Base-by-base conservation (phyloP, 805 yeast species). In the Wickerhamiella galacta region DNA sequence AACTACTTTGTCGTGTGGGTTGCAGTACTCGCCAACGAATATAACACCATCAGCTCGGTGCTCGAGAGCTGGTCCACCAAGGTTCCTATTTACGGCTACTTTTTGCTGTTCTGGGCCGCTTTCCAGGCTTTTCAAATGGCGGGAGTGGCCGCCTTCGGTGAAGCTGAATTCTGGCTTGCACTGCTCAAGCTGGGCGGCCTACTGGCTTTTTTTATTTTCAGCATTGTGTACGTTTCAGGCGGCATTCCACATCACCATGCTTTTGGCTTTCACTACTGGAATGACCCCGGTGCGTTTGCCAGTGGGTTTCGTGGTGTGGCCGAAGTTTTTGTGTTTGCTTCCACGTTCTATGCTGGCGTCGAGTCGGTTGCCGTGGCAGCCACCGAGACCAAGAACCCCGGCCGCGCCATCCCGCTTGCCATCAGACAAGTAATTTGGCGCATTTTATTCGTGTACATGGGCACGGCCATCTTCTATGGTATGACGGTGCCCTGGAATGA, bases 281-380 rank as follows among this genome's bases (percentile, higher is more conserved):
- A 61, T 40, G 51, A 60, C 35, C 70, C 74, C 10, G 75, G 72
- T 56, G 47, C 60, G 0, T 56, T 52, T 34, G 51, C 57, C 3
- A 38, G 50, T 19, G 62, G 62, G 9, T 49, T 68, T 62, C 40
- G 74, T 66, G 41, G 72, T 53, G 51, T 53, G 16, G 50, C 50
- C 11, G 33, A 37, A 14, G 66, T 68, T 3, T 72, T 70, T 44
- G 72, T 69, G 3, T 70, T 63, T 48, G 71, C 74, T 21, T 67
- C 73, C 17, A 68, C 73, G 2, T 70, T 70, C 40, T 70, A 69
- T 40, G 61, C 72, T 3, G 78, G 78, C 11, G 61, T 66, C 3
- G 78, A 71, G 45, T 60, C 69, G 3, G 65, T 70, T 11, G 74
- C 76, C 4, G 58, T 74, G n/a, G 64, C 73, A 19, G 79, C 79